Conservation (phyloP, 768 basidiomycete genomes). For the Tylopilus balloui region DNA sequence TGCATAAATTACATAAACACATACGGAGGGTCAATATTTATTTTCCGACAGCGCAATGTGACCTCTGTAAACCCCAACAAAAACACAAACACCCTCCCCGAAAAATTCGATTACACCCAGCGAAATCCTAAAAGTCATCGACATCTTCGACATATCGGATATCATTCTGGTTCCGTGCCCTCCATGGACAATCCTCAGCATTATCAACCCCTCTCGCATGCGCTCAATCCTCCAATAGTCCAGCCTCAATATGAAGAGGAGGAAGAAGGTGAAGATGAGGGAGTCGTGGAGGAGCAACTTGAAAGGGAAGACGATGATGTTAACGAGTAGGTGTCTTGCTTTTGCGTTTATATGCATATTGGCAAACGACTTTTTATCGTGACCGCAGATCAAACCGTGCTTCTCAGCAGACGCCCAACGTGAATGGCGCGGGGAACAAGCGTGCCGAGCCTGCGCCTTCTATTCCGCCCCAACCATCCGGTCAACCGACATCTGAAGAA, state of each 20-base stretch:
- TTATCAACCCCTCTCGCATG: slow-evolving; percentile 78
- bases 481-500: slow-evolving; percentile 26
- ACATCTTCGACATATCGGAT: slow-evolving; percentile 25
- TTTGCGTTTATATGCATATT: slow-evolving; percentile 8
- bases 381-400: slow-evolving; percentile 23
- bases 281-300: slow-evolving; percentile 66
- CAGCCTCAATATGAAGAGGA: slow-evolving; percentile 45
- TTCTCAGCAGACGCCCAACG: slow-evolving; percentile 13
- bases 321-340: slow-evolving; percentile 26
- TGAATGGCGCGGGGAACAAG: slow-evolving; percentile 17
- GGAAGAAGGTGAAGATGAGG: slow-evolving; percentile 73
- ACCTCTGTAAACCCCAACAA: slow-evolving; percentile 27
- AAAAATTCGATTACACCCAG: slow-evolving; percentile 32
- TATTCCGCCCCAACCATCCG: slow-evolving; percentile 21
- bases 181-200: slow-evolving; percentile 70
- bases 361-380: slow-evolving; percentile 3
- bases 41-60: slow-evolving; percentile 25
- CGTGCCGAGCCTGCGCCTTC: slow-evolving; percentile 27
- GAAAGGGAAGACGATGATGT: slow-evolving; percentile 44
- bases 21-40: slow-evolving; percentile 21
- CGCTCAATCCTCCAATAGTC: slow-evolving; percentile 53
- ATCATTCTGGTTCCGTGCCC: background rate
- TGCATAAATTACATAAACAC: slow-evolving; percentile 19
- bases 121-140: slow-evolving; percentile 25
- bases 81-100: slow-evolving; percentile 25